Base-by-base conservation (phyloP, 305 asterid genomes). In the Fraxinus angustifolia region DNA sequence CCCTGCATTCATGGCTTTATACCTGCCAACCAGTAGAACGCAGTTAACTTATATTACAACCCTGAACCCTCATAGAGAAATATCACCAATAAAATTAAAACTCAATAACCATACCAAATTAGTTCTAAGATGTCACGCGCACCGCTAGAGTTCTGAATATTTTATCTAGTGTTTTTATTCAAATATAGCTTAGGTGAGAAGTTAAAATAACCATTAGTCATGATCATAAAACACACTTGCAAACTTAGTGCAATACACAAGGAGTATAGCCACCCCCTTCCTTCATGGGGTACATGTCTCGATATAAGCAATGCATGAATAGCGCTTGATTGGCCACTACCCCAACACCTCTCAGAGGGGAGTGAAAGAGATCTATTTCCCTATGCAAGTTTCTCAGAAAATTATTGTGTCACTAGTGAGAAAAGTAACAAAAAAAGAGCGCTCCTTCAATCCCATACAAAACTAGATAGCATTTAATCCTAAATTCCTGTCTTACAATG, bases 1-100 rank as follows among this genome's bases (percentile, higher is more conserved):
- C 89, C 98, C 99, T 2, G 83, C 89, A 83, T 91, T 91, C 88
- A 88, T 78, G 83, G 83, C 86, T 91, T 89, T 90, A 86, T 92
- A 93, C 85, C 99, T 92, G 91, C 87, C 62, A 62, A 81, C 82
- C 83, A 83, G 42, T 75, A 76, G 56, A 77, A 78, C 71, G 71
- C 70, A 8, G 33, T 70, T 58, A 30, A 48, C 42, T 70, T 30
- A 31, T 33, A 31, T 30, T 30, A 70, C 75, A 31, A 33, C 12
- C 75, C 75, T 31, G 53, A 42, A 40, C 53, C 53, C n/a, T 42
- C 42, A 4, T 16, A 70, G 19, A 30, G 40, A 68, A 68, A 68
- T 68, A 30, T 30, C 21, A 14, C 74, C 42, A 16, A 31, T 26
- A 70, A 30, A 70, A 31, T 30, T 68, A 68, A 10, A 31, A 70